Evolutionary conservation across 2,329 filamentous ascomycete species (phyloP).

Genomic region (Pseudogymnoascus sp.): DNA sequence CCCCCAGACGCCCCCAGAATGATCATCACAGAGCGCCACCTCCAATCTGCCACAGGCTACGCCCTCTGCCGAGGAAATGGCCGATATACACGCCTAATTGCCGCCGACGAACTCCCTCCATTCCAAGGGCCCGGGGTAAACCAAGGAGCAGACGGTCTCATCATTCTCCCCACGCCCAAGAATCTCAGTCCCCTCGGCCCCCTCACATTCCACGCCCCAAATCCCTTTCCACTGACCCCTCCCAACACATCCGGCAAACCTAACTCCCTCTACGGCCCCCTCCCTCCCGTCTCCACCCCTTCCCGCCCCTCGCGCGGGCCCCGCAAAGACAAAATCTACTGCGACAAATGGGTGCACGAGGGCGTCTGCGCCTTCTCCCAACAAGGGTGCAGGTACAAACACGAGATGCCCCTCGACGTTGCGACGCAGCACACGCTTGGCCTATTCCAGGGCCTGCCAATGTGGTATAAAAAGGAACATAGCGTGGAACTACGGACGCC

Average conservation of each 20-base stretch:
- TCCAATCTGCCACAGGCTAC: constrained; percentile 37
- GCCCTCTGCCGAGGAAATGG: constrained; percentile 48
- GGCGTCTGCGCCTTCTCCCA: constrained; percentile 80
- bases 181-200: not conserved
- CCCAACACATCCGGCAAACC: not conserved
- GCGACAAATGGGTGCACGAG: constrained; percentile 83
- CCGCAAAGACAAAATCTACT: constrained; percentile 59
- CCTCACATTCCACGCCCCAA: not conserved
- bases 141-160: constrained; percentile 25
- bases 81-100: constrained; percentile 46
- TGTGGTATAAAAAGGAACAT: constrained; percentile 52
- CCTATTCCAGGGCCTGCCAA: constrained; percentile 56
- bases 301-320: not conserved
- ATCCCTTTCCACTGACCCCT: not conserved
- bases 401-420: constrained; percentile 74
- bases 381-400: constrained; percentile 81
- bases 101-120: constrained; percentile 45
- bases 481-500: constrained; percentile 14
- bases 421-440: constrained; percentile 63
- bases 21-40: constrained; percentile 16
- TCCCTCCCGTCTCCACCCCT: not conserved
- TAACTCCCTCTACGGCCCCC: not conserved
- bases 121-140: constrained; percentile 18
- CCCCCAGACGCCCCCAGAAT: constrained; percentile 24
- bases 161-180: constrained; percentile 22